These are phyloP conservation scores for Penicilliopsis zonata DNA, from an alignment of 495 filamentous ascomycete genomes.

Conservation along the genomic window DNA sequence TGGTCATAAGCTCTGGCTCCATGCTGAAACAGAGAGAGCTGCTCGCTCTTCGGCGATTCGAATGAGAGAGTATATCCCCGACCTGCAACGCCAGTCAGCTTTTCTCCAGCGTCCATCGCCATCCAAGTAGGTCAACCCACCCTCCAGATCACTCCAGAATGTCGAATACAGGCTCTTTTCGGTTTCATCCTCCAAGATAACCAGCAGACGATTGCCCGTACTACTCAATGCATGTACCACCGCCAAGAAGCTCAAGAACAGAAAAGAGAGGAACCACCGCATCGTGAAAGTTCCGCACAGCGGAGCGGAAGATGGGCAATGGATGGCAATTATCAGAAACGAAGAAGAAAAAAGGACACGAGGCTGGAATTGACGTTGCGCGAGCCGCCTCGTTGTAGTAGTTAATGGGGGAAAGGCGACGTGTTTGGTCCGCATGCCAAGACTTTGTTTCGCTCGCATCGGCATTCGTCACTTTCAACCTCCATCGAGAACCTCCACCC, in stretches of 20 bases:
- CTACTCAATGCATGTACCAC: conserved; percentile 66
- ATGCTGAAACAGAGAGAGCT: conserved; percentile 69
- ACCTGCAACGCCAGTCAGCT: conserved; percentile 34
- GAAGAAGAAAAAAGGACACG: conserved; percentile 8
- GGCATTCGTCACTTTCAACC: conserved; percentile 27
- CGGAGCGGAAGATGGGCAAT: conserved; percentile 15
- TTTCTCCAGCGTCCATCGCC: conserved; percentile 4
- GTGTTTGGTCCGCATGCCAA: conserved; percentile 36
- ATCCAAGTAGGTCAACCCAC: conserved; percentile 31
- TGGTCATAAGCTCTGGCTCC: conserved; percentile 89
- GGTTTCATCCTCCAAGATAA: conserved; percentile 69
- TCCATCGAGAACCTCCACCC: conserved; percentile 14
- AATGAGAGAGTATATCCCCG: conserved; percentile 72
- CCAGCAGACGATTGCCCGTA: conserved; percentile 69
- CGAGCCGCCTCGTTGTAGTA: conserved; percentile 8
- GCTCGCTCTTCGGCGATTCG: conserved; percentile 76
- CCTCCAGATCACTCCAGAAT: conserved; percentile 70
- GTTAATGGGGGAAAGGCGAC: conserved; percentile 28
- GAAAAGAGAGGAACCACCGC: conserved; percentile 62
- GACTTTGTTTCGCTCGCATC: conserved; percentile 13
- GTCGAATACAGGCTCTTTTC: conserved; percentile 72
- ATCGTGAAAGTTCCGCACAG: conserved; percentile 43
- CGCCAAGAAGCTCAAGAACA: conserved; percentile 51
- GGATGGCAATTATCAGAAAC: too few relatives aligned
- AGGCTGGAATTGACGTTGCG: conserved; percentile 9